Conservation (phyloP, 257 asterid genomes). For the Nicotiana noctiflora region DNA sequence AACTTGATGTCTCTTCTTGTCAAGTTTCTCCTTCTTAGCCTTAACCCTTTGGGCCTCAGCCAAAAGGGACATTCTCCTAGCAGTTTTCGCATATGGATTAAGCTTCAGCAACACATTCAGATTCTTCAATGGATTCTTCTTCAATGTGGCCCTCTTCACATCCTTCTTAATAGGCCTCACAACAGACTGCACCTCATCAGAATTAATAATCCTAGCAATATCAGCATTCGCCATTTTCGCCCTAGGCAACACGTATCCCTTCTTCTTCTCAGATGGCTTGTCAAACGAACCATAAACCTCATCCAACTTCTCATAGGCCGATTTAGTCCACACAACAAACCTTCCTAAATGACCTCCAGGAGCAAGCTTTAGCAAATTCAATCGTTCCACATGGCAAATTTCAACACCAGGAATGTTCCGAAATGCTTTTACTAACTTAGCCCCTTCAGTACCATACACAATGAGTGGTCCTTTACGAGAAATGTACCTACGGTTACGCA, state of each 20-base stretch:
- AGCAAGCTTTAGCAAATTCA: conserved; percentile 62
- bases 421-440: conserved; percentile 75
- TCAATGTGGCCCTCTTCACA: conserved; percentile 17
- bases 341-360: conserved; percentile 89
- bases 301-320: conserved; percentile 74
- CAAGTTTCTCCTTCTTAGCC: conserved; percentile 69
- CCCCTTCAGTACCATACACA: conserved; percentile 77
- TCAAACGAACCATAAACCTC: conserved; percentile 66
- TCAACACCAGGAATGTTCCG: conserved; percentile 80
- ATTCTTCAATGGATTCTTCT: conserved; percentile 16
- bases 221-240: conserved; percentile 82
- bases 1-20: conserved; percentile 52
- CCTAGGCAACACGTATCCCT: conserved; percentile 64
- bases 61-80: conserved; percentile 69
- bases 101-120: conserved; percentile 46
- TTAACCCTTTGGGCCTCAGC: conserved; percentile 77
- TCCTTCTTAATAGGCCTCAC: conserved; percentile 80
- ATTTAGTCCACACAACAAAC: conserved; percentile 71
- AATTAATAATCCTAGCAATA: conserved; percentile 72
- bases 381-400: conserved; percentile 62
- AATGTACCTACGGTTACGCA: conserved; percentile 71
- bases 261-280: conserved; percentile 66
- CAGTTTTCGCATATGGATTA: conserved; percentile 71
- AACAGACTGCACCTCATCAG: conserved; percentile 83
- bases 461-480: conserved; percentile 72